Percentiles rank a stretch among this genome's conserved stretches.
Conservation (phyloP, 768 basidiomycete species). For the Imleria badia region DNA sequence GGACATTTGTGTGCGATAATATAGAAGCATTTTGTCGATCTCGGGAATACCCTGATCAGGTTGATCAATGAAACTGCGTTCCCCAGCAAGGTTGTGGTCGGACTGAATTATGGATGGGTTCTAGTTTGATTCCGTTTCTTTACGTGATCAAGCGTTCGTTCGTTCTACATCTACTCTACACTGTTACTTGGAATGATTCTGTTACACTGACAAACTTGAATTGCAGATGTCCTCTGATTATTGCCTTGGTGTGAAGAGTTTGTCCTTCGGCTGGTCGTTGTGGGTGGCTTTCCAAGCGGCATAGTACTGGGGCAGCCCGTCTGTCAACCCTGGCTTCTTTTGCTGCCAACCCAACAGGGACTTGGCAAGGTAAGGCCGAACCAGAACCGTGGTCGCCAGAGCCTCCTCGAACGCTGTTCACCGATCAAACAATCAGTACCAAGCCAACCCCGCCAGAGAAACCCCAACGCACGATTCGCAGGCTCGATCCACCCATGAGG, state of each 20-base stretch:
- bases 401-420: conserved; percentile 25
- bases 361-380: conserved; percentile 26
- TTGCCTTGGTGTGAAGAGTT: background rate
- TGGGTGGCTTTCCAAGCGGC: conserved; percentile 23
- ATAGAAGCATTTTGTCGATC: no score
- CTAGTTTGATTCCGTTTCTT: no score
- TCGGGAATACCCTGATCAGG: no score
- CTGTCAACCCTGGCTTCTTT: conserved; percentile 32
- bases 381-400: conserved; percentile 16
- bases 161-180: background rate
- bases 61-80: no score
- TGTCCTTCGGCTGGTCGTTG: conserved; percentile 4
- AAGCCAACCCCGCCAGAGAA: background rate
- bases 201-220: no score
- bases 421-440: background rate
- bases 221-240: background rate
- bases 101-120: no score
- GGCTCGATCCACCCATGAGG: conserved; percentile 21
- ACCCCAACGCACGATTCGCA: conserved; percentile 19
- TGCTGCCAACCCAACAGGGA: conserved; percentile 35
- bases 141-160: no score
- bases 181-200: background rate
- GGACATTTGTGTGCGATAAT: no score
- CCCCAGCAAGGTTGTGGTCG: no score
- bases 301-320: conserved; percentile 33